A percentile compares a stretch with the other conserved stretches of the same genome.
phyloP scores from a whole-genome alignment of 1,139 yeast genomes.

The Yamadazyma diddensiae region DNA sequence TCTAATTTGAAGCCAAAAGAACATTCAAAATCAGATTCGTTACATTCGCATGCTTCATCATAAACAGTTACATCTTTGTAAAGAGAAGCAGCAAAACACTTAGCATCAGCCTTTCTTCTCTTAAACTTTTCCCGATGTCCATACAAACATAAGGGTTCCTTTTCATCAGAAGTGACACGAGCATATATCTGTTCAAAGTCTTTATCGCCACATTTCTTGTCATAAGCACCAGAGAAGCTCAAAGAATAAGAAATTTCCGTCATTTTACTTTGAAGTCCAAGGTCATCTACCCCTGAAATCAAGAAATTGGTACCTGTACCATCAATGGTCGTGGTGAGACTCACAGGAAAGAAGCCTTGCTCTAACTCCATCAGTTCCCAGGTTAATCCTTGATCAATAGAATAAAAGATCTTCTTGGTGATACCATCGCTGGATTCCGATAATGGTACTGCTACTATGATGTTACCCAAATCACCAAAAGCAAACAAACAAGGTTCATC shows the following conservation, averaged over 20 bases:
- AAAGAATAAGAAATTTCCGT: constrained; percentile 40
- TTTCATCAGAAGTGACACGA: constrained; percentile 41
- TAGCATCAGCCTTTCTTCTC: constrained; percentile 66
- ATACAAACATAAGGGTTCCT: constrained; percentile 61
- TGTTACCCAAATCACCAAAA: constrained; percentile 80
- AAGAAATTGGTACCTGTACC: constrained; percentile 66
- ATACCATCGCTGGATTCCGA: constrained; percentile 19
- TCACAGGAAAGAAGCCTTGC: constrained; percentile 40
- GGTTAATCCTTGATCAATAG: constrained; percentile 71
- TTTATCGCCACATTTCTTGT: constrained; percentile 42
- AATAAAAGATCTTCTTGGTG: constrained; percentile 44
- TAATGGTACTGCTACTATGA: constrained; percentile 61
- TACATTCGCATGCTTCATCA: constrained; percentile 66
- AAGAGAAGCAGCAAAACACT: constrained; percentile 64
- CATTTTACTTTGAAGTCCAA: constrained; percentile 17
- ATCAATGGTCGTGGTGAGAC: constrained; percentile 63
- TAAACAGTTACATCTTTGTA: constrained; percentile 56
- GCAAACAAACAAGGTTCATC: constrained; percentile 56
- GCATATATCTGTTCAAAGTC: constrained; percentile 76
- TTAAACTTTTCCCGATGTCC: constrained; percentile 69
- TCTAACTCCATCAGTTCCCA: constrained; percentile 60
- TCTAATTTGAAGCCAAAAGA: constrained; percentile 51
- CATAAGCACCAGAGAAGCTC: constrained; percentile 62
- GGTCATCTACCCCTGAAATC: constrained; percentile 41
- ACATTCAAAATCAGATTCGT: constrained; percentile 71